Percentiles rank a stretch among this genome's conserved stretches.
Conservation (phyloP, 305 asterid species). For the Lippia alba region DNA sequence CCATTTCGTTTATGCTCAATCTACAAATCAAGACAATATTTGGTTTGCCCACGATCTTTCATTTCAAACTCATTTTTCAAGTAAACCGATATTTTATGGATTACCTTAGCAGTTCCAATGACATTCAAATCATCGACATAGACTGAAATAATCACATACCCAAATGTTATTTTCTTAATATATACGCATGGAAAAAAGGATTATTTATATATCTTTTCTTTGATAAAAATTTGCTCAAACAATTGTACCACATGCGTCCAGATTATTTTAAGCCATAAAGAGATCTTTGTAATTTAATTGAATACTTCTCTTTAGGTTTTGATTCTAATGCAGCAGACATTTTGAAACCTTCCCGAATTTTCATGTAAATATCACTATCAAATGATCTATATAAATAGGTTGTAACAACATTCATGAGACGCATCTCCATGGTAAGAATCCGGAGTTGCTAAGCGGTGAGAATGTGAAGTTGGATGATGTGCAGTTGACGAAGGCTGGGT, state of each 20-base stretch:
- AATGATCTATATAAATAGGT: not conserved
- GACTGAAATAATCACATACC: not conserved
- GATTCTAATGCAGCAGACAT: not conserved
- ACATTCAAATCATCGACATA: not conserved
- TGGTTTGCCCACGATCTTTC: not conserved
- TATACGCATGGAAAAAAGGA: not conserved
- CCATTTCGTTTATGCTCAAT: not conserved
- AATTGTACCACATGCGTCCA: not conserved
- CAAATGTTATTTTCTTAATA: too few relatives aligned
- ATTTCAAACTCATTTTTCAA: not conserved
- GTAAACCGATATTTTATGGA: not conserved
- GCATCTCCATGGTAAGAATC: too few relatives aligned
- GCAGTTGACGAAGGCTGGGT: too few relatives aligned
- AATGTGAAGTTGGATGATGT: too few relatives aligned
- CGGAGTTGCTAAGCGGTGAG: too few relatives aligned
- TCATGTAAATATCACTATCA: not conserved
- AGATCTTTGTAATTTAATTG: too few relatives aligned
- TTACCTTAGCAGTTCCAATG: too few relatives aligned
- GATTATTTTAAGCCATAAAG: not conserved
- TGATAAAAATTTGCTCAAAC: not conserved
- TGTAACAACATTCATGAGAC: slow-evolving; percentile 1
- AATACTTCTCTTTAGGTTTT: too few relatives aligned
- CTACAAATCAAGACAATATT: not conserved
- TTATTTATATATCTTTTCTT: too few relatives aligned
- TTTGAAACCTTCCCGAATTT: not conserved